Evolutionary conservation across 2,329 filamentous ascomycete genomes (phyloP).

Genomic region (Alternaria sp.): DNA sequence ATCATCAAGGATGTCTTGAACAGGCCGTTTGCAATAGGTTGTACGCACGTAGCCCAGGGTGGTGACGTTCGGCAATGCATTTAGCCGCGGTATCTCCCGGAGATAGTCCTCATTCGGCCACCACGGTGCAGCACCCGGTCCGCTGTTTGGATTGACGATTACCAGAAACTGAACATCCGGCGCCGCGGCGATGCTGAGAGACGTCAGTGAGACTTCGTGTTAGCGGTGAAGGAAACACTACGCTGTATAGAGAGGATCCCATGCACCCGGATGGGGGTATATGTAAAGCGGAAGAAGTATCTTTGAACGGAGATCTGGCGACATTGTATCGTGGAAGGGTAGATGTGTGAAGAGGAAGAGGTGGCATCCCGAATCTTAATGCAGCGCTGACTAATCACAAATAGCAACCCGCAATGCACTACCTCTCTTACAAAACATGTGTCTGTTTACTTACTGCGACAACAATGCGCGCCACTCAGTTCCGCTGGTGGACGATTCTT

Average conservation of each 20-base stretch:
- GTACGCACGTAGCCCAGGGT: constrained; percentile 60
- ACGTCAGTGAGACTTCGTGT: not conserved
- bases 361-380: not conserved
- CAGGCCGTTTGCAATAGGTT: constrained; percentile 51
- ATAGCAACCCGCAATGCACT: not conserved
- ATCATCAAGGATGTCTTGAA: constrained; percentile 42
- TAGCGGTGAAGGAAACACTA: constrained; percentile 23
- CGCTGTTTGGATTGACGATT: constrained; percentile 57
- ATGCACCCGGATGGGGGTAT: constrained; percentile 55
- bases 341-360: not conserved
- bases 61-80: constrained; percentile 53
- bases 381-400: constrained; percentile 7
- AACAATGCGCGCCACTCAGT: not conserved
- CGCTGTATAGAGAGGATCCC: constrained; percentile 57
- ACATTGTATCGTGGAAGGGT: not conserved
- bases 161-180: constrained; percentile 57
- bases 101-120: constrained; percentile 57
- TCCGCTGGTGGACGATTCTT: not conserved
- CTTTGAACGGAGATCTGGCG: constrained; percentile 20
- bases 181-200: constrained; percentile 29
- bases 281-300: constrained; percentile 59
- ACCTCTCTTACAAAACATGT: not conserved
- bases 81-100: constrained; percentile 51
- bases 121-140: constrained; percentile 53
- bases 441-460: not conserved